A percentile compares a stretch with the other conserved stretches of the same genome.
These are phyloP conservation scores for Rubroshorea leprosula DNA, from an alignment of 345 rosid genomes.

Conservation along the genomic window DNA sequence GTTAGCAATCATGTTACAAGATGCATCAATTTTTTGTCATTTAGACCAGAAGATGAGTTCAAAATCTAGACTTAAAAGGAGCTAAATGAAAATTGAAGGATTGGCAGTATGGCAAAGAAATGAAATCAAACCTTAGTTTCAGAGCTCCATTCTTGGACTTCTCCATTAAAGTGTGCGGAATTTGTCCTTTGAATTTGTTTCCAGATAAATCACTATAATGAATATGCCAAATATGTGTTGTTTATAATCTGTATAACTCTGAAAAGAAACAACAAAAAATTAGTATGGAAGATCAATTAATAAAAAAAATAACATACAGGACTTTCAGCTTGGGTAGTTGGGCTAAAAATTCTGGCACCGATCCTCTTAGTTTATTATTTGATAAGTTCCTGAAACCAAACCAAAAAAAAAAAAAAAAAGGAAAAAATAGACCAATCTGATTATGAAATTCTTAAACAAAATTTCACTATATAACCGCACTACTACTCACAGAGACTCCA, in stretches of 20 bases:
- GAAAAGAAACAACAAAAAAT: no score
- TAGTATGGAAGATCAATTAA: no score
- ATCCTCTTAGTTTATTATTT: conserved; percentile 24
- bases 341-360: conserved; percentile 24
- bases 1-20: no score
- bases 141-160: conserved; percentile 17
- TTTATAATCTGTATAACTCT: no score
- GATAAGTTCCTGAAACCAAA: conserved; percentile 41
- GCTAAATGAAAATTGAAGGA: not conserved
- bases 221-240: no score
- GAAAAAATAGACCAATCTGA: no score
- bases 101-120: not conserved
- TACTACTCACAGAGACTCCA: conserved; percentile 21
- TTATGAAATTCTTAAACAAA: not conserved
- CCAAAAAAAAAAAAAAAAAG: not conserved
- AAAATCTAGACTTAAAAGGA: not conserved
- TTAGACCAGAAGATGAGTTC: no score
- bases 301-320: conserved; percentile 19
- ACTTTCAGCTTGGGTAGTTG: conserved; percentile 21
- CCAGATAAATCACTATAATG: conserved; percentile 20
- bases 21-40: no score
- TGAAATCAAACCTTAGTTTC: conserved; percentile 13
- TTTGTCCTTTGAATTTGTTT: conserved; percentile 17
- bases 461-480: no score
- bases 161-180: conserved; percentile 16